Percentiles rank a stretch among this genome's conserved stretches.
Conservation (phyloP, 495 filamentous ascomycete species). For the Xylaria palmicola region DNA sequence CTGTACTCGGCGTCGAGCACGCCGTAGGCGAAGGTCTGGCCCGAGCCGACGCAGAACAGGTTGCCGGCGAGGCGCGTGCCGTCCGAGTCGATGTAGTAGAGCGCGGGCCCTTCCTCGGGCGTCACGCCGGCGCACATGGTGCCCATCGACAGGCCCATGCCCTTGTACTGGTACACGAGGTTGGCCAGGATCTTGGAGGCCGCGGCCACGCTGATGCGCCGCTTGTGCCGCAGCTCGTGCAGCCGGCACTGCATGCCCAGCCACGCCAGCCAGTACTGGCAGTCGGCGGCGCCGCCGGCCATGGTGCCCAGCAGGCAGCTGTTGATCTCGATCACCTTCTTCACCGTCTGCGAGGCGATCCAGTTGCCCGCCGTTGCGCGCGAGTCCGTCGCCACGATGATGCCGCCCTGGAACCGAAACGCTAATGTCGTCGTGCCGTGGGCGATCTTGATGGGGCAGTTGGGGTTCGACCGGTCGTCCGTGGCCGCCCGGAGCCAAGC, state of each 20-base stretch:
- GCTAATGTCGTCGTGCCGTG: constrained; percentile 99
- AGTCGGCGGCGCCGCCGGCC: constrained; percentile 98
- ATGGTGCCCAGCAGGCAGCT: constrained; percentile 90
- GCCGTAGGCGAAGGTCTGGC: constrained; percentile 98
- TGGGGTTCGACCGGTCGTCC: constrained; percentile 94
- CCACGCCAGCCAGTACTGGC: constrained; percentile 99
- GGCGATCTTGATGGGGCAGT: constrained; percentile 97
- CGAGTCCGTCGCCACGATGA: constrained; percentile 97
- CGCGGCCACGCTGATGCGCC: constrained; percentile 93
- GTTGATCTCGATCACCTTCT: constrained; percentile 98
- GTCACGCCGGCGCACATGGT: constrained; percentile 99
- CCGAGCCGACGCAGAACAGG: constrained; percentile 96
- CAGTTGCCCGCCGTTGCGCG: constrained; percentile 94
- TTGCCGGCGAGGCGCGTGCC: constrained; percentile 90
- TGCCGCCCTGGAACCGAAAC: constrained; percentile 95
- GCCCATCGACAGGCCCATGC: constrained; percentile 95
- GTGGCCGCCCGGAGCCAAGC: constrained; percentile 95
- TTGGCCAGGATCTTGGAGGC: constrained; percentile 98
- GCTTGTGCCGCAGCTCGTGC: constrained; percentile 98
- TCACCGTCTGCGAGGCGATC: constrained; percentile 99
- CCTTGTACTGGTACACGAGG: constrained; percentile 96
- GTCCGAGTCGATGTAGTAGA: constrained; percentile 99
- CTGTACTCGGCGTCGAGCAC: constrained; percentile 93
- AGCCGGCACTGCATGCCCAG: constrained; percentile 98
- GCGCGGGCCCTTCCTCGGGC: constrained; percentile 89